Conservation (phyloP, 805 yeast species). For the Starmerella roubikii region DNA sequence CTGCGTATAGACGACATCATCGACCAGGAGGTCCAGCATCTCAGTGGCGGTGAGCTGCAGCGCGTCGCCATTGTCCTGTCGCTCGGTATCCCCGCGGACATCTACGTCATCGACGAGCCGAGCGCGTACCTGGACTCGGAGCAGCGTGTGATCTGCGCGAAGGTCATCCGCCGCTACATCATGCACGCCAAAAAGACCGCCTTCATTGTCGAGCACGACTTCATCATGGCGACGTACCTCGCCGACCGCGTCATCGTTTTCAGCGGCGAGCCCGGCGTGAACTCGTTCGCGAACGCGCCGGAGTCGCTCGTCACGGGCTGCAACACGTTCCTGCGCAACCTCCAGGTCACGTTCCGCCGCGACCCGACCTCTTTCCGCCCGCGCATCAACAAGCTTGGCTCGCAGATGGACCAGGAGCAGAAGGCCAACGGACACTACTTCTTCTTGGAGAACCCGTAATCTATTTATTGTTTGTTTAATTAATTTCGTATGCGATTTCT, state of each 20-base stretch:
- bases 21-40: conserved; percentile 93
- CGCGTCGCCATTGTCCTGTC: conserved; percentile 96
- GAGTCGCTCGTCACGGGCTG: conserved; percentile 94
- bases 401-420: conserved; percentile 99
- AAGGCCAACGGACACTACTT: conserved; percentile 84
- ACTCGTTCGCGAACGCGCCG: conserved; percentile 76
- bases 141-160: conserved; percentile 98
- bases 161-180: conserved; percentile 93
- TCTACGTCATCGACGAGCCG: conserved; percentile 95
- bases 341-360: conserved; percentile 97
- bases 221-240: conserved; percentile 98
- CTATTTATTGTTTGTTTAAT: conserved; percentile 9
- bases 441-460: conserved; percentile 72
- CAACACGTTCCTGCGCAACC: conserved; percentile 89
- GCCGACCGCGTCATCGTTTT: conserved; percentile 98
- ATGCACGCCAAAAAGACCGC: conserved; percentile 96
- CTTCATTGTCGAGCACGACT: conserved; percentile 99
- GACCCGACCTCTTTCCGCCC: conserved; percentile 98
- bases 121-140: conserved; percentile 98
- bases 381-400: conserved; percentile 91
- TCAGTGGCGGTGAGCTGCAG: conserved; percentile 99
- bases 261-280: conserved; percentile 84
- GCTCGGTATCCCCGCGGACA: conserved; percentile 88
- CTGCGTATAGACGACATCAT: conserved; percentile 83
- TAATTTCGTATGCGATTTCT: too few relatives aligned